Conservation (phyloP, 2,329 filamentous ascomycete genomes). For the Colletotrichum incanum region DNA sequence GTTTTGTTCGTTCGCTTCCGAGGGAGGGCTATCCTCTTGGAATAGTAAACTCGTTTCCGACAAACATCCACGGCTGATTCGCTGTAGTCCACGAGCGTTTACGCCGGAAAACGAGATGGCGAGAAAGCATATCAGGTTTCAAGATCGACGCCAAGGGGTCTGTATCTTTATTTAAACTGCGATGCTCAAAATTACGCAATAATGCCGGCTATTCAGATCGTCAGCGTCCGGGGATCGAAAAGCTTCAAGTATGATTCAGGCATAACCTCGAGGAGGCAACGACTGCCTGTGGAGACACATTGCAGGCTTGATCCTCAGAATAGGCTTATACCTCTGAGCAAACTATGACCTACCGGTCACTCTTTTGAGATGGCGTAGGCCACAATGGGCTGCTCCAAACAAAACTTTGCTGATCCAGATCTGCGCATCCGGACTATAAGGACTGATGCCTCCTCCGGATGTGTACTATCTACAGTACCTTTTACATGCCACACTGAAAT, state of each 20-base stretch:
- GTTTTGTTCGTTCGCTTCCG: neutral
- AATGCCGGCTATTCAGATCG: conserved; percentile 6
- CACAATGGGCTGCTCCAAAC: neutral
- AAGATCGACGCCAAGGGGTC: conserved; percentile 35
- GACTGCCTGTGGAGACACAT: neutral
- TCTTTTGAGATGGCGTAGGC: conserved; percentile 22
- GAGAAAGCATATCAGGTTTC: conserved; percentile 5
- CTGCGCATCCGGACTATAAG: conserved; percentile 21
- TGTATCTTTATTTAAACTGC: neutral
- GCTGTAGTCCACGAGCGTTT: conserved; percentile 1
- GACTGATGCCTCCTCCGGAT: neutral
- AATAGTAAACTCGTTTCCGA: too few relatives aligned
- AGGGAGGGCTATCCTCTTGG: neutral
- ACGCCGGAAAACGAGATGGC: conserved; percentile 8
- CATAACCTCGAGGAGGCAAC: neutral
- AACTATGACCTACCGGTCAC: conserved; percentile 24
- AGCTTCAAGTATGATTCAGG: neutral
- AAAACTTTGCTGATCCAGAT: neutral
- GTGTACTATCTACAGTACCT: neutral
- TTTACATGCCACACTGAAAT: conserved; percentile 19
- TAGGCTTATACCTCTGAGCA: conserved; percentile 1
- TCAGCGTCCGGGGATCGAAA: conserved; percentile 1
- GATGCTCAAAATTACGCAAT: conserved; percentile 14
- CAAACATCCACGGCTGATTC: neutral
- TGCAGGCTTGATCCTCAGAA: conserved; percentile 34